Conservation (phyloP, 1,139 yeast species). For the Sugiyamaella japonica region DNA sequence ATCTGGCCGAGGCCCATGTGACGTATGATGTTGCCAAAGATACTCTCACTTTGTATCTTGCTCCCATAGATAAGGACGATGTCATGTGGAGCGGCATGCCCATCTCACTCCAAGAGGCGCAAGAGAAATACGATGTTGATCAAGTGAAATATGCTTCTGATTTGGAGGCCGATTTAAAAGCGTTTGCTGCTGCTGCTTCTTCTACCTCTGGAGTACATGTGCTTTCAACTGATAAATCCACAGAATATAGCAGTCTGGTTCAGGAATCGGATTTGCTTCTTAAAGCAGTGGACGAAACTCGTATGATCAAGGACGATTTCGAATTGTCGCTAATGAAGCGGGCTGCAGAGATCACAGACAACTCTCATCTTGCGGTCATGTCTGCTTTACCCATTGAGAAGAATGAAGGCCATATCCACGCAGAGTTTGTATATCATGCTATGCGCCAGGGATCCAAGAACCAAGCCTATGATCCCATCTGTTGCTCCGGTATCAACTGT, state of each 20-base stretch:
- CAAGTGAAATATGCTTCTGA: conserved; percentile 64
- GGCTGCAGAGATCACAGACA: conserved; percentile 83
- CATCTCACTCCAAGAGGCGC: conserved; percentile 63
- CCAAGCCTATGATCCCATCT: conserved; percentile 91
- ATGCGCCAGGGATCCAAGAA: conserved; percentile 88
- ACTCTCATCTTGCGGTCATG: conserved; percentile 89
- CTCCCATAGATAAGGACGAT: conserved; percentile 81
- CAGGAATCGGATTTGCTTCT: conserved; percentile 29
- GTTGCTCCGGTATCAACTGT: conserved; percentile 91
- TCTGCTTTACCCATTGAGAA: conserved; percentile 84
- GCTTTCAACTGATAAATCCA: conserved; percentile 45
- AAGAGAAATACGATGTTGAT: conserved; percentile 70
- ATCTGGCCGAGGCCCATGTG: conserved; percentile 74
- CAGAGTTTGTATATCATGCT: conserved; percentile 92
- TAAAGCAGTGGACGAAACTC: conserved; percentile 80
- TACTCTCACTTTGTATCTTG: conserved; percentile 69
- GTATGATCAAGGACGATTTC: conserved; percentile 78
- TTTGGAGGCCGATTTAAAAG: conserved; percentile 42
- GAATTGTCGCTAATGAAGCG: conserved; percentile 74
- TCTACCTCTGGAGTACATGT: conserved; percentile 32
- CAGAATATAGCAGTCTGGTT: conserved; percentile 28
- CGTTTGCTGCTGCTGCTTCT: conserved; percentile 3
- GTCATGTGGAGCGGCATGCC: conserved; percentile 98
- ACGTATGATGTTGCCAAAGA: conserved; percentile 57
- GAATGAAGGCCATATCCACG: conserved; percentile 90